Percentiles rank a stretch among this genome's conserved stretches.
These are phyloP conservation scores for Calendula officinalis DNA, from an alignment of 129 eudicot species.

Conservation along the genomic window DNA sequence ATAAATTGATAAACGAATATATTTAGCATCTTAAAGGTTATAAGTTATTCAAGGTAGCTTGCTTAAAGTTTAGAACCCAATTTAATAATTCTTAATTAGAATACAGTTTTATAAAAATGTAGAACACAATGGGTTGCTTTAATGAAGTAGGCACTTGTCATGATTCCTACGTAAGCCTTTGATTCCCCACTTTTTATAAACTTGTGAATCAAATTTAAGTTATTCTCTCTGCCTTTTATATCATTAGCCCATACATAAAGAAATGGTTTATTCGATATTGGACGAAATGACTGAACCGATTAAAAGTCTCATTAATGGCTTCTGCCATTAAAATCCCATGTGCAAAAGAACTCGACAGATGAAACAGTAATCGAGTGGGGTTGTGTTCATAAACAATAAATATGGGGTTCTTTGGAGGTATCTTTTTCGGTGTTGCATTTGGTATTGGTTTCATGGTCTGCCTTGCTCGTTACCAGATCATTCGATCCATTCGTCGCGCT, in stretches of 20 bases:
- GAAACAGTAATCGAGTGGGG: slow-evolving; percentile 7
- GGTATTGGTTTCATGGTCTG: slow-evolving; percentile 64
- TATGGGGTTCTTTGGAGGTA: slow-evolving; percentile 52
- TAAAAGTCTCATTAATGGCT: slow-evolving; percentile 13
- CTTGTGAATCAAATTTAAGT: slow-evolving; percentile 38
- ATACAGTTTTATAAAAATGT: no score
- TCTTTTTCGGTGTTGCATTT: slow-evolving; percentile 58
- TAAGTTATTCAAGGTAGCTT: no score
- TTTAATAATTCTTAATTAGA: no score
- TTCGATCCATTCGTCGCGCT: slow-evolving; percentile 61
- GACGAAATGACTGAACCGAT: slow-evolving; percentile 34
- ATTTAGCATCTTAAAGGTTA: no score
- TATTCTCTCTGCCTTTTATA: slow-evolving; percentile 14
- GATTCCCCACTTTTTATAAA: slow-evolving; percentile 23
- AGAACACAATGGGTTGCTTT: no score
- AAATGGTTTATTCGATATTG: slow-evolving; percentile 27
- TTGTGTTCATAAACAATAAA: slow-evolving; percentile 14
- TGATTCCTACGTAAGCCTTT: slow-evolving; percentile 17
- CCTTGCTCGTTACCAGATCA: slow-evolving; percentile 52
- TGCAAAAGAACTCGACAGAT: slow-evolving; percentile 13
- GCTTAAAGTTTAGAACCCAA: no score
- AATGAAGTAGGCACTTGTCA: background rate
- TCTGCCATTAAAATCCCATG: slow-evolving; percentile 21
- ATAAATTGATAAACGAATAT: no score
- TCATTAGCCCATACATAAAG: slow-evolving; percentile 24